These are phyloP conservation scores for Sphagnum contortum DNA, from an alignment of 225 moss, liverwort and hornwort genomes.

Conservation along the genomic window DNA sequence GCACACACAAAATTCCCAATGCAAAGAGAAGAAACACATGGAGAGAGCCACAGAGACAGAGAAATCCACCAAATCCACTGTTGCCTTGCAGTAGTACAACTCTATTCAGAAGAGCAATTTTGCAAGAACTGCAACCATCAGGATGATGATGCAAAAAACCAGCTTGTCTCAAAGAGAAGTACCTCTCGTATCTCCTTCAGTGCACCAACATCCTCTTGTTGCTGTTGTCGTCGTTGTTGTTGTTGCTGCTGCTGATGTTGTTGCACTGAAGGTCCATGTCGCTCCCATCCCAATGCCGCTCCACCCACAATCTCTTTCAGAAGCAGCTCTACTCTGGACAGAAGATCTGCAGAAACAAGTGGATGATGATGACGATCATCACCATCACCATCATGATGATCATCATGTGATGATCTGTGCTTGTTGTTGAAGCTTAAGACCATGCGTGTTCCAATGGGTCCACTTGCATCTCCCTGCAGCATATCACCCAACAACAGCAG, in stretches of 20 bases:
- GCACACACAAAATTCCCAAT: no score
- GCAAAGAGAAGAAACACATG: not conserved
- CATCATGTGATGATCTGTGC: conserved; percentile 1
- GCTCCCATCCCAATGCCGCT: conserved; percentile 38
- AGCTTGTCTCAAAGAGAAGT: not conserved
- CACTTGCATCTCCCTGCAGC: conserved; percentile 34
- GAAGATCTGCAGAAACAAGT: conserved; percentile 8
- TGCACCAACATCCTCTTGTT: conserved; percentile 24
- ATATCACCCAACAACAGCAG: not conserved
- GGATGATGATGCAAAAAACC: not conserved
- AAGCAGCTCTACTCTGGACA: conserved; percentile 24
- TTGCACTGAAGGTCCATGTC: conserved; percentile 6
- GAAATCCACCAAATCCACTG: no score
- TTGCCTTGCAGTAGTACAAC: no score
- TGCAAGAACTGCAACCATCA: not conserved
- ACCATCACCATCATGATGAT: not conserved
- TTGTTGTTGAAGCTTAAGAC: conserved; percentile 16
- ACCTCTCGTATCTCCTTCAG: conserved; percentile 2
- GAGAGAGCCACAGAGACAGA: not conserved
- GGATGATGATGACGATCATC: no score
- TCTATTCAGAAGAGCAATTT: no score
- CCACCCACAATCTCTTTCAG: conserved; percentile 40
- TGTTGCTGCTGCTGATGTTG: no score
- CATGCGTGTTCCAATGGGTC: conserved; percentile 39
- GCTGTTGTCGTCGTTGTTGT: no score